Conservation (phyloP, 139 green algal genomes). For the Medakamo hakoo region DNA sequence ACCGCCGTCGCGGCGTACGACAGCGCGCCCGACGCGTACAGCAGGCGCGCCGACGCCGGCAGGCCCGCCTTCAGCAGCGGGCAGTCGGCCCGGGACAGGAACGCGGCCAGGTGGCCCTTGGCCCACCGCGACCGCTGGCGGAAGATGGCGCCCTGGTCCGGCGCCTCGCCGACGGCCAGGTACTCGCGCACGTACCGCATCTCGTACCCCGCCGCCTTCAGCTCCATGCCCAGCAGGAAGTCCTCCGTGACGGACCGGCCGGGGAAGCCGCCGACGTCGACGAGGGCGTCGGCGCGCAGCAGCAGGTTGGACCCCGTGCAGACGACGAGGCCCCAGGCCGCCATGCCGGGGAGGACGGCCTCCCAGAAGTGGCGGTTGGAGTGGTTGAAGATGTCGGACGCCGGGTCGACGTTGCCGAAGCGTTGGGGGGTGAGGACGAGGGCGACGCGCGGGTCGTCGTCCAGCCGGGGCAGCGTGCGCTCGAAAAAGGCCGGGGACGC, state of each 20-base stretch:
- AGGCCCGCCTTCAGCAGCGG: conserved; percentile 22
- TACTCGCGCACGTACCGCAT: conserved; percentile 53
- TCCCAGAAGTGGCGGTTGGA: conserved; percentile 22
- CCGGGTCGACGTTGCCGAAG: conserved; percentile 16
- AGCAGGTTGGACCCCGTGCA: conserved; percentile 23
- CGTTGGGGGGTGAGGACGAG: conserved; percentile 10
- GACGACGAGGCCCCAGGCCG: conserved; percentile 6
- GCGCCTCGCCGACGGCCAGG: conserved; percentile 57
- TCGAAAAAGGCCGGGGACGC: conserved; percentile 1
- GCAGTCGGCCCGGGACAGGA: conserved; percentile 25
- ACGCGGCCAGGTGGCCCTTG: conserved; percentile 56
- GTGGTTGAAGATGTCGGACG: conserved; percentile 25
- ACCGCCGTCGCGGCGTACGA: conserved; percentile 34
- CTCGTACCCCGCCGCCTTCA: conserved; percentile 18
- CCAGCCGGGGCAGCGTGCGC: background rate
- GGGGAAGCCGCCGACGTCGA: conserved; percentile 27
- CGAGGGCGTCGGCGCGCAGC: background rate
- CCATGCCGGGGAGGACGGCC: conserved; percentile 12
- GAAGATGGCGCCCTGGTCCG: conserved; percentile 66
- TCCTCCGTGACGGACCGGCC: conserved; percentile 59
- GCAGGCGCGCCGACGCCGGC: conserved; percentile 14
- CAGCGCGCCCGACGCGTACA: conserved; percentile 20
- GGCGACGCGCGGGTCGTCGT: too few species aligned
- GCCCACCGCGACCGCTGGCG: conserved; percentile 66
- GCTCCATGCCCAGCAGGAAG: conserved; percentile 52